Base-by-base conservation (phyloP, 305 asterid species). In the Euphrasia arctica region DNA sequence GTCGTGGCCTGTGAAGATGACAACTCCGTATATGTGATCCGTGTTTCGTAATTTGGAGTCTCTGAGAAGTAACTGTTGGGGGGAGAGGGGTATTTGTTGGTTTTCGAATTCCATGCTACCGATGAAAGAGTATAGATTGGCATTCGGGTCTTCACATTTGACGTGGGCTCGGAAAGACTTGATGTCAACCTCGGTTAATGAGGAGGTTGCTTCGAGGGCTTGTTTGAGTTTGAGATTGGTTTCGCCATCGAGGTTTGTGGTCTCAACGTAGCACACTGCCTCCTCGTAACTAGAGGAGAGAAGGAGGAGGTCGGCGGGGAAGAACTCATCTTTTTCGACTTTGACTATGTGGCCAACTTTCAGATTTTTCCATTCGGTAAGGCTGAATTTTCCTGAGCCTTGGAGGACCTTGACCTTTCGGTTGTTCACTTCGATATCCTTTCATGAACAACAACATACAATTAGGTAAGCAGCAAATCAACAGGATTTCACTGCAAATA, bases 211-310 rank as follows among this genome's bases (percentile, higher is more conserved):
- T 54, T 93, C 96, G 70, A 88, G 72, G 52, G 89, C 89, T 70
- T 93, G 97, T 71, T 88, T 93, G 73, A 93, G 84, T 72, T 93
- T 93, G 73, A 90, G 69, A 77, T 93, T 93, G 8, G 99, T 93
- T 73, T 93, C 99, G 5, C 99, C 99, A 4, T 93, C 97, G 31
- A 93, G 96, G 59, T 93, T 93, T 92, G 83, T 90, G 52, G 97
- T 93, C 80, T 93, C 99, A 11, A 93, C 95, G 56, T 93, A 90
- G 84, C 99, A 84, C 11, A 90, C 66, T 5, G 85, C 88, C 32
- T 88, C 95, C 8, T 88, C 96, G 34, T 84, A 90, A 70, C 90
- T 80, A 9, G 99, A 93, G 0, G 99, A 86, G 56, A 93, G 97
- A 68, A 93, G 74, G 63, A 88, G 68, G 77, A 90, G 79, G 70